phyloP scores from a whole-genome alignment of 2,329 filamentous ascomycete species.

The Trichoderma sp. region DNA sequence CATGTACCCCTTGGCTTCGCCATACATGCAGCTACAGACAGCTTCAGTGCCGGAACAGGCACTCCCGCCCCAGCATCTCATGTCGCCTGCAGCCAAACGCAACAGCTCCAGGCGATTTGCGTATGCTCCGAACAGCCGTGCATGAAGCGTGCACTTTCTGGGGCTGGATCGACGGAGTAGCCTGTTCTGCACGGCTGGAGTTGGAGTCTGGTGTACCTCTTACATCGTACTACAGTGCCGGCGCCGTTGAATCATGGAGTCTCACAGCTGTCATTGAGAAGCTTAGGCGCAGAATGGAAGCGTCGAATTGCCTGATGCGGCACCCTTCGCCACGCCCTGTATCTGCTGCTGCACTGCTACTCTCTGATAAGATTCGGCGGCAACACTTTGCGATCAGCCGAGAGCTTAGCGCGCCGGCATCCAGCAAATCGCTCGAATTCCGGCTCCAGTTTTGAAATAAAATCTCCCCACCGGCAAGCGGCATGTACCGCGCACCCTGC shows the following conservation, averaged over 20 bases:
- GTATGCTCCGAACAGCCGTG: slow-evolving; percentile 5
- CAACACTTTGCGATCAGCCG: slow-evolving; percentile 19
- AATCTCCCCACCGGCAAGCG: neutral
- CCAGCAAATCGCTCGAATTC: slow-evolving; percentile 1
- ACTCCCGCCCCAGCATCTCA: neutral
- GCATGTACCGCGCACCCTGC: slow-evolving; percentile 3
- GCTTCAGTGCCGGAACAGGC: neutral
- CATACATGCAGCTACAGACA: neutral
- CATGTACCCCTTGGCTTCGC: neutral
- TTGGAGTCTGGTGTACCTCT: neutral
- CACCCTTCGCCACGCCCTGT: neutral
- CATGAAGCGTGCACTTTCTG: neutral
- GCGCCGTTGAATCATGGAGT: neutral
- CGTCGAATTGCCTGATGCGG: neutral
- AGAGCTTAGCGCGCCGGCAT: neutral
- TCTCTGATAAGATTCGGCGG: slow-evolving; percentile 12
- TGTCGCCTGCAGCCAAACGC: neutral
- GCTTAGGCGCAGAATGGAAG: neutral
- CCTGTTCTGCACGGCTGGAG: neutral
- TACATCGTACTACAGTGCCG: no score
- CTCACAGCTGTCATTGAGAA: neutral
- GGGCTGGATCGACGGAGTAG: slow-evolving; percentile 4
- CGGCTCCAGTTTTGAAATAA: neutral
- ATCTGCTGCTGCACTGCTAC: neutral
- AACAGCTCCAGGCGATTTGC: neutral